Base-by-base conservation (phyloP, 805 yeast species). In the Wickerhamomyces alni region DNA sequence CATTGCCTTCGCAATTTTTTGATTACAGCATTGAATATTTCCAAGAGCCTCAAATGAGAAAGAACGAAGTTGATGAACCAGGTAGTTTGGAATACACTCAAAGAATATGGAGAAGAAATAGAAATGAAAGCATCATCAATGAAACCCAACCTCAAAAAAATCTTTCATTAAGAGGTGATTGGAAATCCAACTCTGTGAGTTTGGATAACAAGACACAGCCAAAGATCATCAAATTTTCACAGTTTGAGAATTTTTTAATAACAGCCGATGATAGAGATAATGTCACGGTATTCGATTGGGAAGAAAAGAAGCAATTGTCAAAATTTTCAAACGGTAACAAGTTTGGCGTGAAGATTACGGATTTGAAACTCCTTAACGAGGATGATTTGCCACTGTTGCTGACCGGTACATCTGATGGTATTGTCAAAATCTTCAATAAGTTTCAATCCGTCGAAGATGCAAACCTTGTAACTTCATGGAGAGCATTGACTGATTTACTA, bases 1-100 rank as follows among this genome's bases (percentile, higher is more conserved):
- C 87, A 1, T 57, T 76, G 10, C 67, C 67, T 5, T 80, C 87
- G 9, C 75, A 76, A 7, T 82, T 85, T 51, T 74, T 84, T 45
- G 85, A 81, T 37, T 85, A 82, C 59, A 76, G 84, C 50, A 57
- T 87, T 43, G 99, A 93, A 58, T 89, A 88, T 55, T 93, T 91
- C 65, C 95, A 89, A 54, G 98, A 89, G 55, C 97, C 99, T 0
- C 98, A 91, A 56, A 82, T 89, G 82, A 79, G 86, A 10, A 80
- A 77, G 42, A 74, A 76, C 39, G 97, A 91, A 50, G 63, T 78
- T 15, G 97, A 91, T 51, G 96, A 88, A 58, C 93, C 95, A 0
- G 98, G 98, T 0, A 86, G 96, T 41, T 77, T 81, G 42, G 89
- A 86, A 46, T 87, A 86, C 51, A 78, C 85, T 27, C 80, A 77